Base-by-base conservation (phyloP, 2,329 filamentous ascomycete species). In the Fusarium heterosporum region DNA sequence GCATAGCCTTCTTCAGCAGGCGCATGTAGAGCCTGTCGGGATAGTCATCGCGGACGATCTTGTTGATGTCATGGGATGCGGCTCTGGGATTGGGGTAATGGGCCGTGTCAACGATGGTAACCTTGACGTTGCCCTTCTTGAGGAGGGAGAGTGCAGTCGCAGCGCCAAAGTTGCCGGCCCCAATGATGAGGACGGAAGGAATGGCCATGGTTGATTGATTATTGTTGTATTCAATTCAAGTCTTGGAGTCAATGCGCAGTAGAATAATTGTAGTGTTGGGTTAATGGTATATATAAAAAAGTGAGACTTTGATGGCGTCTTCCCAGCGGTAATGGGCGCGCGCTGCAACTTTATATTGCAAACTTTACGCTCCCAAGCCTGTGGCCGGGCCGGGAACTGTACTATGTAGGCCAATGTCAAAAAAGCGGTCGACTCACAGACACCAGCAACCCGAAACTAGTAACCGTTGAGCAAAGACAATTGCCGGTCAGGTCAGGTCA, bases 21-120 rank as follows among this genome's bases (percentile, higher is more conserved):
- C 72, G 73, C 75, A 80, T 81, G 67, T 80, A 81, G 32, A 78
- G 73, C 32, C 58, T 61, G 69, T 81, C 78, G 10, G 77, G 76
- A 57, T 81, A 81, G 66, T 81, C 79, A 63, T 80, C 78, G 30
- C 79, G 76, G 14, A 81, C 77, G 57, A 81, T 81, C 72, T 81
- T 81, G 76, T 79, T 81, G 66, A 80, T 74, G 63, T 81, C 79
- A 34, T 87, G 86, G 12, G 79, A 81, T n/a, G 79, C 79, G 17
- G 79, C 78, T 52, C 77, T 73, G 29, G 78, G 78, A 56, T 78
- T 80, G 51, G 79, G 78, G 30, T 71, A 77, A 14, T 64, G 57
- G 3, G 75, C 72, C 13, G 76, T 76, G 65, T 81, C 79, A 48
- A 81, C 69, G 25, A 81, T 74, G 8, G 72, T 77, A 32, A 81